Base-by-base conservation (phyloP, 2,329 filamentous ascomycete species). In the Xylaria hypoxylon region DNA sequence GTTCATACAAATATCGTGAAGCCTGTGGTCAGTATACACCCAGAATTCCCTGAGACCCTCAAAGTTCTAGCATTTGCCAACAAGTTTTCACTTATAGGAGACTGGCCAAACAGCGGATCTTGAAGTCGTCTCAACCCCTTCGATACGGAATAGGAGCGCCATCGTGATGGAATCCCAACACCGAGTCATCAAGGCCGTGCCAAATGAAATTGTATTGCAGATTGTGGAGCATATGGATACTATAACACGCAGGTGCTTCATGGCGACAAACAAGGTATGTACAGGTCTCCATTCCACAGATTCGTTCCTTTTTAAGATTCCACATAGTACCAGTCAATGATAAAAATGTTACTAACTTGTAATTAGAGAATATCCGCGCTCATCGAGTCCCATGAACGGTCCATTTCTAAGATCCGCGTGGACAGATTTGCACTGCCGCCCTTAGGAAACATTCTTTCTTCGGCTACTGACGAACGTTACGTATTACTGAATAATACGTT, bases 161-260 rank as follows among this genome's bases (percentile, higher is more conserved):
- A 24, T 11, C 38, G 22, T 13, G 15, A 67, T 61, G 61, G 45
- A 19, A 7, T 35, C 38, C 13, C 26, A 48, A 35, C 19, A 5
- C 11, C 42, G 11, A 44, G 24, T 42, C 28, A 57, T 67, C 7
- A 22, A 24, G 22, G 22, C 3, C 4, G 17, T 75, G 2, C 70
- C 71, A 3, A 24, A 11, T 13, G 73, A 76, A 17, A 15, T 76
- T 4, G 5, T 76, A 17, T 65, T 77, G 22, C 50, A 55, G 3
- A 45, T 75, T n/a, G 72, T 61, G 1, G 71, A 73, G 67, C 52
- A 64, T 8, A 68, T 75, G 64, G 72, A 75, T n/a, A 52, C 44
- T 22, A 38, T 31, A 5, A 72, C 71, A 1, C 47, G 68, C 10
- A 35, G 52, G 22, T 51, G 45, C 15, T 68, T 76, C 33, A 68